Evolutionary conservation across 495 filamentous ascomycete genomes (phyloP).

Genomic region (Xylaria intraflava): DNA sequence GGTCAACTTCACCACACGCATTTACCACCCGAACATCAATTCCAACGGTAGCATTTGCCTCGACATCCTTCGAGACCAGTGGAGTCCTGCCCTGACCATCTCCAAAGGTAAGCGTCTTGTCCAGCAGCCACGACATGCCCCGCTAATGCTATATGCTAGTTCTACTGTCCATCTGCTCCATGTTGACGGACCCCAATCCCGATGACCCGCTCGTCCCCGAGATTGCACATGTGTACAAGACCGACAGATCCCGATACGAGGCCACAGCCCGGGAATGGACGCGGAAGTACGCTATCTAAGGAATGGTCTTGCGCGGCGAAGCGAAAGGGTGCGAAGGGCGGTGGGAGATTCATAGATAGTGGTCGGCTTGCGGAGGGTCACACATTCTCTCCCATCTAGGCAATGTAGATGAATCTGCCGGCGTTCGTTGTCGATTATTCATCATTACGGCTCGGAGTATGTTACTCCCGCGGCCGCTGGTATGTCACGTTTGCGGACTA

Average conservation of each 20-base stretch:
- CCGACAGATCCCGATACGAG: constrained; percentile 90
- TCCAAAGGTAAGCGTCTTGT: constrained; percentile 72
- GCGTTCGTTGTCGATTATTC: constrained; percentile 21
- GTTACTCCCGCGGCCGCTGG: background rate
- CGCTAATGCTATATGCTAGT: constrained; percentile 46
- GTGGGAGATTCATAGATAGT: constrained; percentile 8
- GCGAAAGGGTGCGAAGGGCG: background rate
- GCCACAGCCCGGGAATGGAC: constrained; percentile 97
- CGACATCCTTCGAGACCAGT: constrained; percentile 96
- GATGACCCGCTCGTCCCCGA: constrained; percentile 97
- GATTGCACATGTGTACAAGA: constrained; percentile 99
- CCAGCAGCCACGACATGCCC: background rate
- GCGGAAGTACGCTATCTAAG: constrained; percentile 89
- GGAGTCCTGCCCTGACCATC: constrained; percentile 97
- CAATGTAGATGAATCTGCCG: constrained; percentile 25
- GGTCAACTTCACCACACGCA: constrained; percentile 99
- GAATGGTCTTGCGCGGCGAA: no score
- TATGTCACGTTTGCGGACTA: constrained; percentile 2
- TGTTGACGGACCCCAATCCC: constrained; percentile 99
- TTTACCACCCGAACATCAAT: constrained; percentile 99
- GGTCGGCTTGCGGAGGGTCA: background rate
- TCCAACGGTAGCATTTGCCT: constrained; percentile 98
- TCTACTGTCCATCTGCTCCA: constrained; percentile 96
- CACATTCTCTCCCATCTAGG: constrained; percentile 19
- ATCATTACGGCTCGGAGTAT: constrained; percentile 22